phyloP scores from a whole-genome alignment of 148 eudicot genomes.

The Arctostaphylos glauca region DNA sequence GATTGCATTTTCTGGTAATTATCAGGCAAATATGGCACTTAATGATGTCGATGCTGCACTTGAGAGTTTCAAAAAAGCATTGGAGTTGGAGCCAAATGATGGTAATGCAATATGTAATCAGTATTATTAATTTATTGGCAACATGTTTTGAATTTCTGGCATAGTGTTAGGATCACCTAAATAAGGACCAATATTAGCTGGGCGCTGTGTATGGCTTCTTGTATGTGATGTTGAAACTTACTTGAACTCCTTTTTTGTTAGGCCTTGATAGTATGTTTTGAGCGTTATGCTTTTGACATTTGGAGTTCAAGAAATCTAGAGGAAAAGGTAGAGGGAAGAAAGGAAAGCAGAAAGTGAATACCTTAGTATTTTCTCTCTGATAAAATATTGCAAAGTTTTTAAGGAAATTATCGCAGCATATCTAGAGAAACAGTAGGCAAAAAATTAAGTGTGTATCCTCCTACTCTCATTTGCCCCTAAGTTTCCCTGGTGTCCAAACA shows the following conservation, averaged over 20 bases:
- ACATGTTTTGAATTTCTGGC: background rate
- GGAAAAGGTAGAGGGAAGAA: background rate
- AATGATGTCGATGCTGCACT: constrained; percentile 72
- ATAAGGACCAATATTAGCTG: background rate
- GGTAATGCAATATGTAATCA: constrained; percentile 30
- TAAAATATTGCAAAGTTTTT: background rate
- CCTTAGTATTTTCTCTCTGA: background rate
- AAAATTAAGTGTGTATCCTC: background rate
- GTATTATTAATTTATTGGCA: background rate
- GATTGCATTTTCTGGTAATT: background rate
- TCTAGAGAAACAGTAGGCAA: background rate
- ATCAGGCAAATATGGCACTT: constrained; percentile 72
- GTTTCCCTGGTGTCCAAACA: background rate
- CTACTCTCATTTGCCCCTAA: background rate
- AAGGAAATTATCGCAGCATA: background rate
- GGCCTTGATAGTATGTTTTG: background rate
- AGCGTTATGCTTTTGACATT: background rate
- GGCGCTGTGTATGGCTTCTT: background rate
- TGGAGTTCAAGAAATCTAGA: background rate
- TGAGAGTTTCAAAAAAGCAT: constrained; percentile 66
- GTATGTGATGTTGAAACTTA: background rate
- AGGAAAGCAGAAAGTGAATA: background rate
- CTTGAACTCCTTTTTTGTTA: background rate
- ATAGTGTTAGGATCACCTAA: background rate
- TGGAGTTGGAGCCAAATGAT: constrained; percentile 73